Evolutionary conservation across 345 rosid species (phyloP), one percentile per base, ranked within the genome.

Genomic region (Capsella bursapastoris): DNA sequence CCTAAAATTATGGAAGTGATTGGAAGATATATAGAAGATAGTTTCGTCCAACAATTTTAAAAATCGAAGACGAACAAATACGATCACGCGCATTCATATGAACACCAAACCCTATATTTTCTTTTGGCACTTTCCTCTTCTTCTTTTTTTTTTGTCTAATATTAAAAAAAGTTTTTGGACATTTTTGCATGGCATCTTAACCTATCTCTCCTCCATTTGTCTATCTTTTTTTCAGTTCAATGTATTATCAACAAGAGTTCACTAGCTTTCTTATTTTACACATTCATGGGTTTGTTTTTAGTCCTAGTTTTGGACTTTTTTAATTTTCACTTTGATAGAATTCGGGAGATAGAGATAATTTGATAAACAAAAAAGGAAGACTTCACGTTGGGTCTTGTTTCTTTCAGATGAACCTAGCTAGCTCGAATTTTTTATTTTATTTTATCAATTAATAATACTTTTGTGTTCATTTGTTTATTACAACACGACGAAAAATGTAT

Each of bases 201-300:
- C 64, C 72, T 71, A 71, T 71, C 64, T 71, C 77, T 77, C 80
- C 57, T 77, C 81, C 81, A 77, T 66, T 65, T 77, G 77, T 71
- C 81, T 61, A 3, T 49, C 71, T 32, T 64, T 45, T 45, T 58
- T 58, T 53, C 77, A 65, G 81, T 77, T 77, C 81, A 77, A 10
- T 71, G 81, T 51, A 77, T 71, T 41, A 65, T 59, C 38, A 31
- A 32, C 50, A 64, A 65, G 27, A 71, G 44, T 77, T 77, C 55
- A 59, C 48, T 25, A 2, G 10, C 29, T 18, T 57, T 37, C 12
- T n/a, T 29, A 0, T 51, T 59, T 59, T 35, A 70, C 49, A 60
- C 53, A 66, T 74, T 66, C 18, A 66, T 66, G 8, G 58, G 48
- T 16, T 68, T 76, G 43, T 22, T 59, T 76, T 57, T 37, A 45